Conservation (phyloP, 495 filamentous ascomycete species). For the Penicillium canescens region DNA sequence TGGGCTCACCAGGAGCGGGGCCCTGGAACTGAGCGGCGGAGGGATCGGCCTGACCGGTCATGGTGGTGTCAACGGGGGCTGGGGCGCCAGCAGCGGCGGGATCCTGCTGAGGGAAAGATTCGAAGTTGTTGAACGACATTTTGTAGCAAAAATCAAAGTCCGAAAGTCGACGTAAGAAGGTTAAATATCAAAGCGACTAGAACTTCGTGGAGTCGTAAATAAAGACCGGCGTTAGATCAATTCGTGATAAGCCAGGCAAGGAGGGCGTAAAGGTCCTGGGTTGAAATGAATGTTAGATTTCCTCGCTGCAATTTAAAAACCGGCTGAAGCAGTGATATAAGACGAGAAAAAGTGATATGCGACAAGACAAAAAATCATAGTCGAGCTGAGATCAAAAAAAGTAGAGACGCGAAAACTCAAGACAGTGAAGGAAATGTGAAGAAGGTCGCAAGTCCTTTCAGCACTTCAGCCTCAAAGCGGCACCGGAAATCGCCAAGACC, state of each 20-base stretch:
- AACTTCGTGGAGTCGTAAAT: constrained; percentile 45
- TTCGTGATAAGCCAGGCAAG: constrained; percentile 34
- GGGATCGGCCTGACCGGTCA: constrained; percentile 56
- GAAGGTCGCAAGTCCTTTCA: not conserved
- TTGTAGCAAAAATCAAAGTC: constrained; percentile 29
- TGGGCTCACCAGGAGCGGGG: constrained; percentile 51
- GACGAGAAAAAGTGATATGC: not conserved
- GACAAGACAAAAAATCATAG: not conserved
- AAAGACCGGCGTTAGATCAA: constrained; percentile 41
- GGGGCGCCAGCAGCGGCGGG: constrained; percentile 55
- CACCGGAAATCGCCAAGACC: constrained; percentile 16
- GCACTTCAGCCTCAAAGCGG: constrained; percentile 3
- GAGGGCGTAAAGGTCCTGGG: constrained; percentile 23
- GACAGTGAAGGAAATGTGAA: not conserved
- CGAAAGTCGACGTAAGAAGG: constrained; percentile 34
- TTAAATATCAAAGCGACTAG: constrained; percentile 38
- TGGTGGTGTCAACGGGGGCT: constrained; percentile 51
- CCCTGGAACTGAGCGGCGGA: constrained; percentile 55
- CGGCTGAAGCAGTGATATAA: not conserved
- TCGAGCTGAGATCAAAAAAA: not conserved
- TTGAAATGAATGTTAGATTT: constrained; percentile 10
- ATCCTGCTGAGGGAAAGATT: constrained; percentile 56
- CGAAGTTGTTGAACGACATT: constrained; percentile 63
- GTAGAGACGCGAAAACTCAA: not conserved
- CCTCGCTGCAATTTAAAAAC: not conserved